Percentiles rank a stretch among this genome's conserved stretches.
These are phyloP conservation scores for Taphrina communis DNA, from an alignment of 1,139 yeast genomes.

Conservation along the genomic window DNA sequence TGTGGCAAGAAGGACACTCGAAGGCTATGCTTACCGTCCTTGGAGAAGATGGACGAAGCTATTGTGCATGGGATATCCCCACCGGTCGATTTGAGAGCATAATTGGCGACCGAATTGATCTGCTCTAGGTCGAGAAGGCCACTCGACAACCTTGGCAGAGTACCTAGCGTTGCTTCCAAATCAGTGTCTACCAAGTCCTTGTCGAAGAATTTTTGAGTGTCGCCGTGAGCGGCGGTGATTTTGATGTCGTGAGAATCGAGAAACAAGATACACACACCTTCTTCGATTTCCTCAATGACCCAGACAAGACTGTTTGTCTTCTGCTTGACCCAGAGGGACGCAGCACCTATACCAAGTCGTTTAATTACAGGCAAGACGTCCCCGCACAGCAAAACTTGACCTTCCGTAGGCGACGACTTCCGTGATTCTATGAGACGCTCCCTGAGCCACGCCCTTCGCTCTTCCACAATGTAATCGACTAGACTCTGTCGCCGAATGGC, in stretches of 20 bases:
- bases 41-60: conserved; percentile 38
- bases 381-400: conserved; percentile 62
- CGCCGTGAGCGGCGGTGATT: conserved; percentile 38
- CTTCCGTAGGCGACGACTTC: conserved; percentile 1
- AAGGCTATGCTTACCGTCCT: conserved; percentile 40
- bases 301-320: conserved; percentile 74
- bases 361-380: conserved; percentile 60
- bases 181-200: conserved; percentile 12
- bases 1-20: conserved; percentile 75
- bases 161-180: conserved; percentile 13
- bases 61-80: conserved; percentile 31
- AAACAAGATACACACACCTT: conserved; percentile 40
- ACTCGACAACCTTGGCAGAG: conserved; percentile 25
- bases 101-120: conserved; percentile 6
- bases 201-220: conserved; percentile 33
- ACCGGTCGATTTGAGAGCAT: conserved; percentile 7
- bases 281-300: conserved; percentile 77
- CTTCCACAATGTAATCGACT: conserved; percentile 77
- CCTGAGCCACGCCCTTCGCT: conserved; percentile 53
- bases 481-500: conserved; percentile 65
- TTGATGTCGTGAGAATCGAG: conserved; percentile 32
- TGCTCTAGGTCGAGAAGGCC: conserved; percentile 20
- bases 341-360: conserved; percentile 53
- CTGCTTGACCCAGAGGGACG: conserved; percentile 78
- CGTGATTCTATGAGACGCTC: conserved; percentile 4